Evolutionary conservation across 768 basidiomycete genomes (phyloP).

Genomic region (Cystofilobasidium capitatum): DNA sequence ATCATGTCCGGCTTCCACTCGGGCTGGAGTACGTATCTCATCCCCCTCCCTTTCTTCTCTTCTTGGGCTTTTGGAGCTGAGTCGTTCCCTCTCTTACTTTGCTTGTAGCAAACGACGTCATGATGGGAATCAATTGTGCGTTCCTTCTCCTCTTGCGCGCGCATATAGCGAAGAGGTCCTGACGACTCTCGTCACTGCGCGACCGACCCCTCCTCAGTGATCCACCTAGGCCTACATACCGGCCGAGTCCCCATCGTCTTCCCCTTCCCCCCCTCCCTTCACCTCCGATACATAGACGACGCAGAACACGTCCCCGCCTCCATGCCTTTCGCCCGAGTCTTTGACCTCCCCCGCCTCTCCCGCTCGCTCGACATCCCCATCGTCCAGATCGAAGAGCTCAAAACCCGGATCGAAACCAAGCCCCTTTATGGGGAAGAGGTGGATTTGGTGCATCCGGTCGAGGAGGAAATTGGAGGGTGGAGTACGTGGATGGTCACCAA

Average conservation of each 20-base stretch:
- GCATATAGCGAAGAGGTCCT: background rate
- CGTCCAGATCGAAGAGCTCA: constrained; percentile 29
- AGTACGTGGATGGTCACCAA: constrained; percentile 28
- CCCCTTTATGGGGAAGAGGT: constrained; percentile 20
- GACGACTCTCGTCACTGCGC: background rate
- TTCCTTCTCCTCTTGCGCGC: background rate
- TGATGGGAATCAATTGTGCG: constrained; percentile 29
- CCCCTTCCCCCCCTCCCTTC: constrained; percentile 28
- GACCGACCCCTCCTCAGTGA: constrained; percentile 10
- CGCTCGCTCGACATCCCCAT: constrained; percentile 24
- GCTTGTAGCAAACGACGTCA: constrained; percentile 29
- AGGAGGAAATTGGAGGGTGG: constrained; percentile 28
- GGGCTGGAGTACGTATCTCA: constrained; percentile 22
- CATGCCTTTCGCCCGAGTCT: constrained; percentile 27
- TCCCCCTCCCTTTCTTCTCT: background rate
- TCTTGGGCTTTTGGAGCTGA: background rate
- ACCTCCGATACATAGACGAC: constrained; percentile 28
- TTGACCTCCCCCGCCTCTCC: constrained; percentile 27
- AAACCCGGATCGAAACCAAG: constrained; percentile 26
- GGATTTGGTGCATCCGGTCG: constrained; percentile 20
- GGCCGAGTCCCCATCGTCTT: constrained; percentile 28
- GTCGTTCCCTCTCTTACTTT: background rate
- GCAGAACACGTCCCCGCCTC: constrained; percentile 26
- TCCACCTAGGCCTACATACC: constrained; percentile 27
- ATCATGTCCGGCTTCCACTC: constrained; percentile 28